Base-by-base conservation (phyloP, 1,139 yeast species). In the Hansenula lynferdii region DNA sequence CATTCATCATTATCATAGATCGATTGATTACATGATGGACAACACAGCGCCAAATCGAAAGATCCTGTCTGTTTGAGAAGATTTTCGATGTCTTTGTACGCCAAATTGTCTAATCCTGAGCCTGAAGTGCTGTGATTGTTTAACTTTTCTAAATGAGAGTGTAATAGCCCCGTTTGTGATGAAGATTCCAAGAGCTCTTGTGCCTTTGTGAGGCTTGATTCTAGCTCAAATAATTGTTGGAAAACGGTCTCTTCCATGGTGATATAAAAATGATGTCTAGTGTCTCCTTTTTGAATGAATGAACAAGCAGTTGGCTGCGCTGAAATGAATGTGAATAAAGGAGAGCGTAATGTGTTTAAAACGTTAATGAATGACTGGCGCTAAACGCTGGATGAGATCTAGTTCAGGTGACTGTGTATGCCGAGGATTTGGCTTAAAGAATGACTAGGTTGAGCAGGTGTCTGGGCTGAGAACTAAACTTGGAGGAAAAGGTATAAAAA, bases 11-110 rank as follows among this genome's bases (percentile, higher is more conserved):
- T 46, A 11, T 37, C 36, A 33, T 49, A 55, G 8, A 54, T 35
- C 5, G 46, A 34, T 16, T 48, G 52, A 28, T 53, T 46, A 34
- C 60, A 55, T 5, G 41, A 31, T 4, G 51, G 37, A 28, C 60
- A 55, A 19, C 42, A 43, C 11, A 48, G 31, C 2, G 55, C 36
- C n/a, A 55, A 28, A 34, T 52, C 48, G 12, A 48, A 47, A 10
- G 44, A 35, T 4, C 44, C 51, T 4, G 43, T 24, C 6, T 27
- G 20, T 3, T 37, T 21, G 4, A 54, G 23, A 2, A 53, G 23
- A 2, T 28, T n/a, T 19, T 31, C 29, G 17, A 55, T 43, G 4
- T 52, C 51, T 1, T 42, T 42, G 11, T 43, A 34, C 6, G 48
- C 23, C 8, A 47, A 35, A 3, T 21, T 10, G 12, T 31, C 16